A percentile compares a stretch with the other conserved stretches of the same genome.
Evolutionary conservation across 352 stramenopile genomes (phyloP).

Genomic region (Pythium aristosporum): DNA sequence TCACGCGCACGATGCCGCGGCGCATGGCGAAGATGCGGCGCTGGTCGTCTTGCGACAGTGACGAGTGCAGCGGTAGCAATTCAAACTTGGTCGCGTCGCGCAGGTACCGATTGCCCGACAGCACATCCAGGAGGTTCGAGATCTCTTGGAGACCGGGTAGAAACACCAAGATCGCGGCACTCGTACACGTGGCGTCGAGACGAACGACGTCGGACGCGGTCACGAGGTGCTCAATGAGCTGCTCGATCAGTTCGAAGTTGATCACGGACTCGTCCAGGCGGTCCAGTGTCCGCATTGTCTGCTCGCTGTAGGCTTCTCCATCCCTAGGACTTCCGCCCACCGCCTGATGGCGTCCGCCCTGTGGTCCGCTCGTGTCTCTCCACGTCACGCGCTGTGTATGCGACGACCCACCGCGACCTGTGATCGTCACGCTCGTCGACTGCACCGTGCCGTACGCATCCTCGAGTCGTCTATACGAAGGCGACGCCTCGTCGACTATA

Average conservation of each 20-base stretch:
- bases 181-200: constrained; percentile 23
- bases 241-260: constrained; percentile 94
- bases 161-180: constrained; percentile 94
- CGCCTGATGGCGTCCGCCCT: background rate
- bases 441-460: constrained; percentile 3
- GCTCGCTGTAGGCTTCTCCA: constrained; percentile 76
- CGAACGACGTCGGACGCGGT: constrained; percentile 43
- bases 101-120: constrained; percentile 59
- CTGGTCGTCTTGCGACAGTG: constrained; percentile 93
- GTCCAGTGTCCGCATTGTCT: constrained; percentile 80
- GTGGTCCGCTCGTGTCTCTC: constrained; percentile 22
- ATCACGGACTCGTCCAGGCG: constrained; percentile 90
- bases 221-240: constrained; percentile 83
- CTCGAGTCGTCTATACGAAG: constrained; percentile 39
- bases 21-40: constrained; percentile 88
- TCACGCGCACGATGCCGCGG: constrained; percentile 84
- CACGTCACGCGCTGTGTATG: constrained; percentile 64
- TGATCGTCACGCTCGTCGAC: constrained; percentile 63
- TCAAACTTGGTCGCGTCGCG: constrained; percentile 50
- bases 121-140: constrained; percentile 69
- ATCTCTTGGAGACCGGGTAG: constrained; percentile 95
- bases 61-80: constrained; percentile 92
- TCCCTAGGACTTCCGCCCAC: constrained; percentile 4
- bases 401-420: constrained; percentile 59
- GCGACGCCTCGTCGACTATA: constrained; percentile 74